Evolutionary conservation across 371 early-diverging fungal species (phyloP), one percentile per base, ranked within the genome.

Genomic region (Lichtheimia ramosa): DNA sequence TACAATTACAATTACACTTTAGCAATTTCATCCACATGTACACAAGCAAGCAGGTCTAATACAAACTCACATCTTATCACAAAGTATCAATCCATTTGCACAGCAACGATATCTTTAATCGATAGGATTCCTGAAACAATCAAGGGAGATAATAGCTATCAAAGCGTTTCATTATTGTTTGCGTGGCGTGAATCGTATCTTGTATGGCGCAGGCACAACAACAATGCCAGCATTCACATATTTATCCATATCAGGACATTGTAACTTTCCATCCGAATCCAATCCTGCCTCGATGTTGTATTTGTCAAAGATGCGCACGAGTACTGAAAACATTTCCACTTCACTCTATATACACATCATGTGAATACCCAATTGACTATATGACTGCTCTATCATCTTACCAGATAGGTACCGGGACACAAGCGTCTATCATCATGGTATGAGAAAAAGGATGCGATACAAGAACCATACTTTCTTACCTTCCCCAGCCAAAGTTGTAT

Each of bases 361-460:
- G 15, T 21, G 8, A 18, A 10, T 52, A 6, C 12, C 13, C 5
- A 2, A 5, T n/a, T n/a, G n/a, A n/a, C n/a, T n/a, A n/a, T n/a
- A n/a, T n/a, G n/a, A n/a, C n/a, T n/a, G n/a, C 14, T 18, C 23
- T 16, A 24, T 12, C 3, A 1, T 21, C 58, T 48, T 60, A 56
- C 56, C 48, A 65, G 48, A 15, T 65, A 60, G 25, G 51, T 61
- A 6, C 61, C 65, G 21, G 57, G 61, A 16, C 65, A 65, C 4
- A 65, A 2, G 16, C 61, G 58, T 39, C 61, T 56, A 27, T 46
- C 42, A n/a, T 10, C 14, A 54, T 27, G 14, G 10, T 4, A 52
- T 25, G 16, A 16, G 14, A 43, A 12, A 12, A 43, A 16, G 3
- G n/a, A 25, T 55, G n/a, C 23, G 51, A 18, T 24, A 18, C 51